Evolutionary conservation across 257 asterid species (phyloP).

Genomic region (Solanum chmielewskii): DNA sequence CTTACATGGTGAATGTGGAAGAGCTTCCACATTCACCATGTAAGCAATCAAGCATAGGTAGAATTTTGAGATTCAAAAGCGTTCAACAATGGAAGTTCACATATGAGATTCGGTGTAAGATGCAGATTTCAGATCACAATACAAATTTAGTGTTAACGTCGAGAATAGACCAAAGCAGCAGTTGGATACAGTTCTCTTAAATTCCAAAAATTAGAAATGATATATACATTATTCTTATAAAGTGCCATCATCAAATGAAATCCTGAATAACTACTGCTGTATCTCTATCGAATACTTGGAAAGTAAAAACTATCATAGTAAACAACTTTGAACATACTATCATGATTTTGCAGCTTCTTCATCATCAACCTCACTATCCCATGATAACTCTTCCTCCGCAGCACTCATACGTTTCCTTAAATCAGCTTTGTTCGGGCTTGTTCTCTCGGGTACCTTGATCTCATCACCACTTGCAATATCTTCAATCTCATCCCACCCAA

Average conservation of each 20-base stretch:
- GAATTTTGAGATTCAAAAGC: not conserved
- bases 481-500: slow-evolving; percentile 91
- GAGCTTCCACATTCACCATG: no score
- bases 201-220: not conserved
- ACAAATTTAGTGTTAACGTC: not conserved
- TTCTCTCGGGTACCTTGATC: slow-evolving; percentile 18
- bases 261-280: not conserved
- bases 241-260: not conserved
- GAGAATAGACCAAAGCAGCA: not conserved
- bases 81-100: not conserved
- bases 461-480: slow-evolving; percentile 56
- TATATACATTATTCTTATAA: not conserved
- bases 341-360: slow-evolving; percentile 32
- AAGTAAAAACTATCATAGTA: not conserved
- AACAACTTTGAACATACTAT: not conserved
- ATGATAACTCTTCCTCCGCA: slow-evolving; percentile 51
- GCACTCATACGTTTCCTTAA: slow-evolving; percentile 32
- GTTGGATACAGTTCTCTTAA: not conserved
- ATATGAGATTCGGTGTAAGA: not conserved
- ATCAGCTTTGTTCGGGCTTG: slow-evolving; percentile 16
- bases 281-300: not conserved
- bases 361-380: slow-evolving; percentile 67
- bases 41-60: not conserved
- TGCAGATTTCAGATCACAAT: not conserved
- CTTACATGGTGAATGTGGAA: no score